phyloP scores from a whole-genome alignment of 2,329 filamentous ascomycete species.

The Alternaria brassicicola region DNA sequence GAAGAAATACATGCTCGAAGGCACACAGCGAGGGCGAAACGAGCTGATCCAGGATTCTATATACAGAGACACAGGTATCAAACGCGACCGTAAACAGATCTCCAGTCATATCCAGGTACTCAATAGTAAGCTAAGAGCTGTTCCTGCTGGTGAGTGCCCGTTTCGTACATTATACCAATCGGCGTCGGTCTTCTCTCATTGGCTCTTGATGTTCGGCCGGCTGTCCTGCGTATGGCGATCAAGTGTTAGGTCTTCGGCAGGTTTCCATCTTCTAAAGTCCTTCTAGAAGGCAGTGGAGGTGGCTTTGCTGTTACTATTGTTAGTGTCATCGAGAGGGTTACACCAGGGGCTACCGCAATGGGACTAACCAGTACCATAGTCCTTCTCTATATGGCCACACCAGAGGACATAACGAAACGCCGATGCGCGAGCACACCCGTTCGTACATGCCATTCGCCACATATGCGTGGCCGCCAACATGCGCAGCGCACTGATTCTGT shows the following conservation, averaged over 20 bases:
- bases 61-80: conserved; percentile 59
- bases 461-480: conserved; percentile 30
- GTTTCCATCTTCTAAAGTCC: background rate
- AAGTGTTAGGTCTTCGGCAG: background rate
- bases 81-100: conserved; percentile 63
- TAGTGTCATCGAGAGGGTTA: conserved; percentile 9
- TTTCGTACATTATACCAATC: background rate
- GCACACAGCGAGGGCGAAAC: conserved; percentile 64
- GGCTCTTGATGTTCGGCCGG: too few relatives aligned
- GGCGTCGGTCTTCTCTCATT: background rate
- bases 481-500: conserved; percentile 20
- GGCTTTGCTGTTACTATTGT: conserved; percentile 7
- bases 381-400: conserved; percentile 51
- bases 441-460: conserved; percentile 29
- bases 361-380: conserved; percentile 41
- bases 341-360: conserved; percentile 18
- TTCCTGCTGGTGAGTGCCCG: conserved; percentile 57
- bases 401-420: conserved; percentile 38
- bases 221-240: background rate
- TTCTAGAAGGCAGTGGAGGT: conserved; percentile 7
- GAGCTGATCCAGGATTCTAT: conserved; percentile 67
- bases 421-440: conserved; percentile 24
- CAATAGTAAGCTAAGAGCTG: conserved; percentile 60
- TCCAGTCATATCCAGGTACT: conserved; percentile 70
- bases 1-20: conserved; percentile 56